These are phyloP conservation scores for Adansonia madagascariensis DNA, from an alignment of 441 rosid species.

Conservation along the genomic window DNA sequence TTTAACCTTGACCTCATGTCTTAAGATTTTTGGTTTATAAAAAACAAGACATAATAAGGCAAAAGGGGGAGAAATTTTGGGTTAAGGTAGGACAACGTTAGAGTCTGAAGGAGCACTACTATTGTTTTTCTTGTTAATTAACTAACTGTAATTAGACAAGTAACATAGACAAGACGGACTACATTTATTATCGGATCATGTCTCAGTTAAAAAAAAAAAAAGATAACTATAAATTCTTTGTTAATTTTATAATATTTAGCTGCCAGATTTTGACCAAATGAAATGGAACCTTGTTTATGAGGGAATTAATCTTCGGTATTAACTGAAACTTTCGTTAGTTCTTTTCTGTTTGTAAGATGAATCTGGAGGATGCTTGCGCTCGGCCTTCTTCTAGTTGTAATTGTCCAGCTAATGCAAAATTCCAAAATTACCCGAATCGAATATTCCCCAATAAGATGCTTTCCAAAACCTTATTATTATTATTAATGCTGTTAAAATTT, in stretches of 20 bases:
- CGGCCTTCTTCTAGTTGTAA: conserved; percentile 3
- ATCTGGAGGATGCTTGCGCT: not conserved
- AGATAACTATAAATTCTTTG: not conserved
- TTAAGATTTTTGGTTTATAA: too few species aligned
- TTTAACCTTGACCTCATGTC: too few species aligned
- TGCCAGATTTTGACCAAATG: not conserved
- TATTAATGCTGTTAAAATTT: not conserved
- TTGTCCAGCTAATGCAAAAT: not conserved
- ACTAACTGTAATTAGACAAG: not conserved
- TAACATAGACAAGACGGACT: not conserved
- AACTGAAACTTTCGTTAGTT: not conserved
- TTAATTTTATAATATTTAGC: not conserved
- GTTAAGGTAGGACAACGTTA: not conserved
- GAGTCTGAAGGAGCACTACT: not conserved
- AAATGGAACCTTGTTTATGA: not conserved
- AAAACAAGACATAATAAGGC: not conserved
- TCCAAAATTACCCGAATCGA: not conserved
- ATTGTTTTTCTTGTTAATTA: not conserved
- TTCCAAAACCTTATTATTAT: not conserved
- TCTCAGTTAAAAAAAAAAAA: too few species aligned
- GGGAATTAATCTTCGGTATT: not conserved
- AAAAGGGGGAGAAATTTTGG: not conserved
- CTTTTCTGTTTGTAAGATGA: not conserved
- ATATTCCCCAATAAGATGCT: not conserved
- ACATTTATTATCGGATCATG: not conserved